Base-by-base conservation (phyloP, 805 yeast species). In the Danielozyma ontarioensis region DNA sequence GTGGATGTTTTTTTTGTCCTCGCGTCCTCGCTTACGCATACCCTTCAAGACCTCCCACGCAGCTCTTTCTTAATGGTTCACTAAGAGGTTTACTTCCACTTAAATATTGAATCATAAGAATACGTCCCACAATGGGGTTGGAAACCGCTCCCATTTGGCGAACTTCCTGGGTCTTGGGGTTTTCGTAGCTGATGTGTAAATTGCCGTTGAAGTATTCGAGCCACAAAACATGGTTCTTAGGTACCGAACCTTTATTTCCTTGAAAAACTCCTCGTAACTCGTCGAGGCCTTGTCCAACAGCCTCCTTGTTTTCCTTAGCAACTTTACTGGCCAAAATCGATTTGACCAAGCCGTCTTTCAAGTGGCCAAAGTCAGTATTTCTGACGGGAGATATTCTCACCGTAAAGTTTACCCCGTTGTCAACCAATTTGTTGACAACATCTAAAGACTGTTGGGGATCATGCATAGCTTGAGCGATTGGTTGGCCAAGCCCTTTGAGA, bases 331-430 rank as follows among this genome's bases (percentile, higher is more conserved):
- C 82, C 55, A 80, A 66, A 29, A 86, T 74, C 13, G 95, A 78
- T 53, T 89, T 81, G 31, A 87, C 74, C 40, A 93, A 74, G 0
- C 97, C 97, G 52, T 93, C 97, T 44, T 83, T 75, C 49, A 90
- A 60, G 53, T 93, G 97, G 41, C 78, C 78, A 59, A 83, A 88
- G 59, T 90, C 97, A 1, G 97, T 90, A 55, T 84, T 87, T 52
- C 96, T 75, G 13, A 82, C 78, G 0, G 98, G 97, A 8, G 83
- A 79, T 37, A 90, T 80, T 41, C 95, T 69, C 17, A 88, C 80
- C 28, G 79, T 64, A 45, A 87, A 71, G 36, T 78, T 72, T 23
- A 82, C 73, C 11, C 78, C 75, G 8, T 74, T 57, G 27, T 74
- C 76, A 26, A 88, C 52, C 29, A 89, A 60, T 34, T 72, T 67